Percentiles rank a stretch among this genome's conserved stretches.
phyloP scores from a whole-genome alignment of 257 asterid species.

The Handroanthus guayacan region DNA sequence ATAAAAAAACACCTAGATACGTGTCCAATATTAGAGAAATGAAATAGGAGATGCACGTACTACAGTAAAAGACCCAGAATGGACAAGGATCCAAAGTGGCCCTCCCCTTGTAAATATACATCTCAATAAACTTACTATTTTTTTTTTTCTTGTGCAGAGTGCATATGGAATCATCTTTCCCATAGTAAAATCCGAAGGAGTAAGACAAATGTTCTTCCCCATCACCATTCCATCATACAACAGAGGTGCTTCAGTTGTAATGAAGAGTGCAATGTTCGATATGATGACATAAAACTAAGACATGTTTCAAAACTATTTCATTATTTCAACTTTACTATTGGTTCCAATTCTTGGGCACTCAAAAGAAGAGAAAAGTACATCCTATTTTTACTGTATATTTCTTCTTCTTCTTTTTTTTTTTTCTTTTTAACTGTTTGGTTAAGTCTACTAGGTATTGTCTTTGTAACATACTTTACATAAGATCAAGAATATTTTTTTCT shows the following conservation, averaged over 20 bases:
- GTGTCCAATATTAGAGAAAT: too few species aligned
- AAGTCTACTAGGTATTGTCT: conserved; percentile 15
- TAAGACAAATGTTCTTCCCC: conserved; percentile 69
- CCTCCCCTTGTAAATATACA: too few species aligned
- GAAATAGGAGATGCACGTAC: too few species aligned
- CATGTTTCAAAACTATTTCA: background rate
- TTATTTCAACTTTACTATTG: background rate
- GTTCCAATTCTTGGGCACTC: background rate
- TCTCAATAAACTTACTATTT: background rate
- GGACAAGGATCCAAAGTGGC: too few species aligned
- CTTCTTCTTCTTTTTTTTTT: background rate
- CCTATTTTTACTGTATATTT: conserved; percentile 3
- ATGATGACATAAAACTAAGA: conserved; percentile 45
- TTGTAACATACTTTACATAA: conserved; percentile 13
- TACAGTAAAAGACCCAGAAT: too few species aligned
- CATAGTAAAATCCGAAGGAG: conserved; percentile 62
- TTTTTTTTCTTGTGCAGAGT: conserved; percentile 36
- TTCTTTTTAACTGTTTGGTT: background rate
- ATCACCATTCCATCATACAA: conserved; percentile 57
- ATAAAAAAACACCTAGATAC: too few species aligned
- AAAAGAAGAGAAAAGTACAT: background rate
- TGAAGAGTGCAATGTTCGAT: conserved; percentile 65
- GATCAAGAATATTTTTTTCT: background rate
- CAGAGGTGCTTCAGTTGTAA: conserved; percentile 52
- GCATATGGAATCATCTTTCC: conserved; percentile 63